A percentile compares a stretch with the other conserved stretches of the same genome.
Conservation (phyloP, 495 filamentous ascomycete species). For the Aspergillus bertholletiae region DNA sequence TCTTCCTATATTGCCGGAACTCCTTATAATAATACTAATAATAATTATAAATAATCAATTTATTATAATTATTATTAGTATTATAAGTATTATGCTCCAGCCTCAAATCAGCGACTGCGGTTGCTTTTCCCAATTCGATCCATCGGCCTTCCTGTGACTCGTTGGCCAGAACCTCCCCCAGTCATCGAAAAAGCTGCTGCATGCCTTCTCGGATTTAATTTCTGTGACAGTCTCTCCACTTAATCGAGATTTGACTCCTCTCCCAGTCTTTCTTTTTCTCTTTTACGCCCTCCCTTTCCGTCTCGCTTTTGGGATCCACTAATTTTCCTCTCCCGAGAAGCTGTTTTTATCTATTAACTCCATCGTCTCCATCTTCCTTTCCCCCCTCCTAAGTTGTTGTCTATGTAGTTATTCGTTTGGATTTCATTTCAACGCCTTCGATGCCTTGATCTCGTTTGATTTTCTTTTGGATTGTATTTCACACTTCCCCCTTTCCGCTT, state of each 20-base stretch:
- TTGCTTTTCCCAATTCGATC: slow-evolving; percentile 13
- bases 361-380: slow-evolving; percentile 1
- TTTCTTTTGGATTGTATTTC: too few relatives aligned
- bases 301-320: slow-evolving; percentile 12
- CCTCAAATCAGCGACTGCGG: slow-evolving; percentile 8
- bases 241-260: slow-evolving; percentile 3
- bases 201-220: slow-evolving; percentile 18
- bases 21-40: not conserved
- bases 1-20: not conserved
- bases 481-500: too few relatives aligned
- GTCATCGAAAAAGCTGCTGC: slow-evolving; percentile 16
- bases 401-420: not conserved
- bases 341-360: slow-evolving; percentile 5
- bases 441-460: not conserved
- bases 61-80: not conserved
- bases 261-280: slow-evolving; percentile 10
- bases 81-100: slow-evolving; percentile 13
- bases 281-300: slow-evolving; percentile 13
- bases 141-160: slow-evolving; percentile 16
- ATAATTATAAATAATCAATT: not conserved
- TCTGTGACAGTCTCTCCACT: slow-evolving; percentile 17
- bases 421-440: not conserved
- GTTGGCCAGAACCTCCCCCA: slow-evolving; percentile 9
- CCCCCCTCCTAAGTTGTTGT: not conserved
- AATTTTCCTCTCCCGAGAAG: slow-evolving; percentile 4